Evolutionary conservation across 192 early-diverging fungal genomes (phyloP).

Genomic region (Chytriomyces sp.): DNA sequence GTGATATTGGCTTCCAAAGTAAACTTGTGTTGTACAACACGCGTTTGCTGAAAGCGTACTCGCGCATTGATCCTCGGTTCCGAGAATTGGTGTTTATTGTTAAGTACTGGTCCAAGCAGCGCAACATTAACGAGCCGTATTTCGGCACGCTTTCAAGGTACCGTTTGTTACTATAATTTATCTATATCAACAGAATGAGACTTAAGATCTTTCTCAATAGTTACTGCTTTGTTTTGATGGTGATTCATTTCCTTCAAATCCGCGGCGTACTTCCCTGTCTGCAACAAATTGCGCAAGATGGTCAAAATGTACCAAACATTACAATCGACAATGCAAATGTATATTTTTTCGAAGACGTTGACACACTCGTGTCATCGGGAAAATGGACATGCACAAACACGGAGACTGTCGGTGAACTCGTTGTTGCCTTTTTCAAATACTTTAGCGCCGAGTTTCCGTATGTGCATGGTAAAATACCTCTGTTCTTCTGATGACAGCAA

Average conservation of each 20-base stretch:
- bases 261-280: conserved; percentile 46
- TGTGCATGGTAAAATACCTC: conserved; percentile 33
- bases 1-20: conserved; percentile 41
- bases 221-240: conserved; percentile 51
- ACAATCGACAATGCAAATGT: conserved; percentile 32
- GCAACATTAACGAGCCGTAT: conserved; percentile 48
- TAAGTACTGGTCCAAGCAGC: conserved; percentile 46
- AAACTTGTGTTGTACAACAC: conserved; percentile 40
- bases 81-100: conserved; percentile 40
- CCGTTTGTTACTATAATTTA: conserved; percentile 19
- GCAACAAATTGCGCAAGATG: conserved; percentile 29
- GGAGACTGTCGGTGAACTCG: conserved; percentile 41
- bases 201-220: conserved; percentile 1
- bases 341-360: conserved; percentile 42
- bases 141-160: conserved; percentile 45
- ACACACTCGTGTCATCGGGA: not conserved
- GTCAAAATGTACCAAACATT: conserved; percentile 5
- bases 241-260: conserved; percentile 47
- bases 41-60: conserved; percentile 39
- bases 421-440: conserved; percentile 49
- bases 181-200: not conserved
- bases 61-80: conserved; percentile 38
- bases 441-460: conserved; percentile 44
- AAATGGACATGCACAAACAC: conserved; percentile 33
- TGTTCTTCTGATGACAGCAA: not conserved